These are phyloP conservation scores for Acrodontium crateriforme DNA, from an alignment of 2,329 filamentous ascomycete genomes.

Conservation along the genomic window DNA sequence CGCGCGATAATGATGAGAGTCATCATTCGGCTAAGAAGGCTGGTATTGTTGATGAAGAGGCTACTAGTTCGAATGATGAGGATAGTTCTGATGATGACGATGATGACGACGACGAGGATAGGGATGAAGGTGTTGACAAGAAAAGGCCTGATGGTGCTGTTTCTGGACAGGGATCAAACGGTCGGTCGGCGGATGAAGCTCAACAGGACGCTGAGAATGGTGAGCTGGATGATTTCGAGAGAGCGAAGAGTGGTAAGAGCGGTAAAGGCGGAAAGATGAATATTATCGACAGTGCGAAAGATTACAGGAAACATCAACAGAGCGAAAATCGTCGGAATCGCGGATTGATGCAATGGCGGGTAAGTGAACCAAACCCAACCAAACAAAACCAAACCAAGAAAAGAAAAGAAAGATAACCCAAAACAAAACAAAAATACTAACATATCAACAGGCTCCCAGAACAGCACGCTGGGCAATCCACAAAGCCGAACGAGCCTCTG, in stretches of 20 bases:
- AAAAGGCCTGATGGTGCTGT: not conserved
- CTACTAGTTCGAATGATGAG: conserved; percentile 6
- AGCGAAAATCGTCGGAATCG: conserved; percentile 51
- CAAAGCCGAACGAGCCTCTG: conserved; percentile 38
- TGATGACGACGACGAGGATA: conserved; percentile 4
- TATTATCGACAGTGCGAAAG: conserved; percentile 38
- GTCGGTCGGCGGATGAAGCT: conserved; percentile 2
- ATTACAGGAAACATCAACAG: conserved; percentile 46
- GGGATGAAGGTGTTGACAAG: conserved; percentile 1
- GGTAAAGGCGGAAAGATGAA: conserved; percentile 20
- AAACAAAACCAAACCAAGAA: too few species aligned
- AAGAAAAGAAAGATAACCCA: too few species aligned
- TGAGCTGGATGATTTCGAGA: conserved; percentile 30
- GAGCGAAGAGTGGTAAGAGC: conserved; percentile 26
- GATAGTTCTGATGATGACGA: conserved; percentile 9
- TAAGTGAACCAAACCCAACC: too few species aligned
- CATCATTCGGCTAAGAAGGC: conserved; percentile 18
- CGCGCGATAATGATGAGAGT: conserved; percentile 41
- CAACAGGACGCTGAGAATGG: conserved; percentile 8
- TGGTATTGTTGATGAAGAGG: conserved; percentile 9
- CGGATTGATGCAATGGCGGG: conserved; percentile 61
- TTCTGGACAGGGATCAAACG: not conserved
- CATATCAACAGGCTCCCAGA: conserved; percentile 29
- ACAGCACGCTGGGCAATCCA: conserved; percentile 45
- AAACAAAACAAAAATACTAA: too few species aligned